phyloP scores from a whole-genome alignment of 78 protist genomes.

The Neovahlkampfia damariscottae region DNA sequence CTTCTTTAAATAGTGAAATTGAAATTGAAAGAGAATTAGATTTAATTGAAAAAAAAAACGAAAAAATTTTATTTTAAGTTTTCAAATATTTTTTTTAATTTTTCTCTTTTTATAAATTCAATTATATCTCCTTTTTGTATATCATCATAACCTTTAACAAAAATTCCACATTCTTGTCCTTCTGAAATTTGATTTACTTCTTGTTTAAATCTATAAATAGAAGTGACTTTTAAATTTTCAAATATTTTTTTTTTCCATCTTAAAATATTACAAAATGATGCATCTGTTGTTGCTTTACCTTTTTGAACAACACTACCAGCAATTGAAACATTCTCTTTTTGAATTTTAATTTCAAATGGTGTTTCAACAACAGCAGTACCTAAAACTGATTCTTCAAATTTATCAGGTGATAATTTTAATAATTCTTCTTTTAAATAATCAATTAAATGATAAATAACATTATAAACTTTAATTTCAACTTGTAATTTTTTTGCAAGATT shows the following conservation, averaged over 20 bases:
- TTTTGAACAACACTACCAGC: background rate
- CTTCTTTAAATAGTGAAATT: too few species aligned
- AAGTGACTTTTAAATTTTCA: background rate
- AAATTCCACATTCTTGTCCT: background rate
- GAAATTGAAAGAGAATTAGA: too few species aligned
- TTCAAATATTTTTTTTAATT: background rate
- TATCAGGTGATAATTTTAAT: background rate
- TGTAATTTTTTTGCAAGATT: background rate
- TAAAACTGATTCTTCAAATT: background rate
- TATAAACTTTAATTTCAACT: background rate
- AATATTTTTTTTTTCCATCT: background rate
- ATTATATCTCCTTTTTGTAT: background rate
- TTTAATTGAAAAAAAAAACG: too few species aligned
- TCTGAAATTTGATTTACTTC: background rate
- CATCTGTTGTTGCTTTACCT: background rate
- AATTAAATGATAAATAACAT: constrained; percentile 1
- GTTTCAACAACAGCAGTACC: background rate
- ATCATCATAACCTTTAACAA: background rate
- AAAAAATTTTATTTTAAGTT: background rate
- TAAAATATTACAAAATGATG: background rate
- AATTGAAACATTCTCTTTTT: background rate
- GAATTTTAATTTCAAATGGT: background rate
- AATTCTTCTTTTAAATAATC: background rate
- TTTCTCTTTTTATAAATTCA: background rate
- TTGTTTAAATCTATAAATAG: background rate